A percentile compares a stretch with the other conserved stretches of the same genome.
These are phyloP conservation scores for Citeromyces hawaiiensis DNA, from an alignment of 1,139 yeast species.

Conservation along the genomic window DNA sequence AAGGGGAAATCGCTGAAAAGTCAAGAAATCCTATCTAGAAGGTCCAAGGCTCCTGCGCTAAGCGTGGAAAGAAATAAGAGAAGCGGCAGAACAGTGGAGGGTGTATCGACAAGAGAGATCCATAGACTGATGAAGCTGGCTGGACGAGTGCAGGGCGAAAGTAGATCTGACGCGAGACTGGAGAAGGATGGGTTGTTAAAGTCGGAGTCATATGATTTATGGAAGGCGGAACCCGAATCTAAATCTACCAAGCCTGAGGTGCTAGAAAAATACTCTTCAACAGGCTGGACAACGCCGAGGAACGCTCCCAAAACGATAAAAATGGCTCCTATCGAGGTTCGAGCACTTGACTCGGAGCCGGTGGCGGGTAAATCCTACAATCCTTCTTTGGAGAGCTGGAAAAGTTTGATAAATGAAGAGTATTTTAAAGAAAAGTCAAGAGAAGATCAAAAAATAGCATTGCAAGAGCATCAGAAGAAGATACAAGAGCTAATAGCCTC, in stretches of 20 bases:
- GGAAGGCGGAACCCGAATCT: conserved; percentile 33
- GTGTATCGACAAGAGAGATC: conserved; percentile 56
- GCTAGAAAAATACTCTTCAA: conserved; percentile 24
- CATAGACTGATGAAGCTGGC: conserved; percentile 64
- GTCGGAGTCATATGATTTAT: conserved; percentile 44
- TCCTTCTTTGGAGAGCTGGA: conserved; percentile 83
- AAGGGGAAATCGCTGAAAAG: conserved; percentile 44
- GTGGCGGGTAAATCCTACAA: conserved; percentile 90
- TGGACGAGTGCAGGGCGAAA: conserved; percentile 54
- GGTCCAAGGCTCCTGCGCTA: conserved; percentile 71
- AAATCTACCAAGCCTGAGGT: conserved; percentile 23
- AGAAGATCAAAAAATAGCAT: conserved; percentile 48
- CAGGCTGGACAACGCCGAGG: conserved; percentile 41
- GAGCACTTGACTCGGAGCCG: conserved; percentile 37
- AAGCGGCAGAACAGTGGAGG: too few relatives aligned
- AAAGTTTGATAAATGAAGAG: conserved; percentile 53
- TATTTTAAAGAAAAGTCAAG: conserved; percentile 49
- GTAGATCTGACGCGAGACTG: conserved; percentile 33
- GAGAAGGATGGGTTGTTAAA: conserved; percentile 52
- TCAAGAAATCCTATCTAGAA: conserved; percentile 58
- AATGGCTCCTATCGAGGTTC: conserved; percentile 36
- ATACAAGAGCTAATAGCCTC: conserved; percentile 53
- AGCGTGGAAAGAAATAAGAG: conserved; percentile 28
- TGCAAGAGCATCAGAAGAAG: conserved; percentile 48
- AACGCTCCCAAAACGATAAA: conserved; percentile 44